Evolutionary conservation across 768 basidiomycete genomes (phyloP).

Genomic region (Strobilomyces echinocephalus): DNA sequence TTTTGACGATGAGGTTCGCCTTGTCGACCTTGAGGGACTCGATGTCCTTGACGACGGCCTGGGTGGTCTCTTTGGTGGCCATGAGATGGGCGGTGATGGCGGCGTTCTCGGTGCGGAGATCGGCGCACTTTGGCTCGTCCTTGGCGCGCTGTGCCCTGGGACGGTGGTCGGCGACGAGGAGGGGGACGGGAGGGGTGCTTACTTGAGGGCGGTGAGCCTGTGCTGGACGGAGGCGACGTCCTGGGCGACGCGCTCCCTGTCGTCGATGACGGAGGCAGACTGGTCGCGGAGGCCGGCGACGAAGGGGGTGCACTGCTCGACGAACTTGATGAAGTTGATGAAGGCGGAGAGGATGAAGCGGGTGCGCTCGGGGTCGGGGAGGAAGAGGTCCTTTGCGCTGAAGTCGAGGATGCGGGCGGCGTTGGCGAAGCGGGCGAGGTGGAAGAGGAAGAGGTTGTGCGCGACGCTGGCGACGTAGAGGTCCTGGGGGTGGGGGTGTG

Average conservation of each 20-base stretch:
- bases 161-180: background rate
- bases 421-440: conserved; percentile 69
- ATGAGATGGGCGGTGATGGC: conserved; percentile 62
- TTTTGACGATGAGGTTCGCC: conserved; percentile 55
- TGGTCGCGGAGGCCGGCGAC: conserved; percentile 57
- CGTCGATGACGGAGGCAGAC: conserved; percentile 51
- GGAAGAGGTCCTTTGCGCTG: conserved; percentile 64
- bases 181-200: conserved; percentile 13
- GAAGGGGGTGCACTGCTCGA: conserved; percentile 64
- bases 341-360: conserved; percentile 76
- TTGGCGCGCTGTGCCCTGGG: conserved; percentile 57
- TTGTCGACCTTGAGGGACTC: conserved; percentile 73
- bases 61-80: conserved; percentile 63
- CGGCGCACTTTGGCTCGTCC: conserved; percentile 65
- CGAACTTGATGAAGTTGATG: conserved; percentile 92
- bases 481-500: conserved; percentile 42
- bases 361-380: conserved; percentile 72
- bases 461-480: conserved; percentile 55
- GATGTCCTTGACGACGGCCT: conserved; percentile 54
- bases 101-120: conserved; percentile 55
- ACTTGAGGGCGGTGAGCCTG: conserved; percentile 57
- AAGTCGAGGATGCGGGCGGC: conserved; percentile 77
- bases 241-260: conserved; percentile 54
- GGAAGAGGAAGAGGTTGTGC: conserved; percentile 62
- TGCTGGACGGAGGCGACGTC: conserved; percentile 47